Evolutionary conservation across 805 yeast genomes (phyloP), one percentile per base, ranked within the genome.

Genomic region (Priceomyces medius): DNA sequence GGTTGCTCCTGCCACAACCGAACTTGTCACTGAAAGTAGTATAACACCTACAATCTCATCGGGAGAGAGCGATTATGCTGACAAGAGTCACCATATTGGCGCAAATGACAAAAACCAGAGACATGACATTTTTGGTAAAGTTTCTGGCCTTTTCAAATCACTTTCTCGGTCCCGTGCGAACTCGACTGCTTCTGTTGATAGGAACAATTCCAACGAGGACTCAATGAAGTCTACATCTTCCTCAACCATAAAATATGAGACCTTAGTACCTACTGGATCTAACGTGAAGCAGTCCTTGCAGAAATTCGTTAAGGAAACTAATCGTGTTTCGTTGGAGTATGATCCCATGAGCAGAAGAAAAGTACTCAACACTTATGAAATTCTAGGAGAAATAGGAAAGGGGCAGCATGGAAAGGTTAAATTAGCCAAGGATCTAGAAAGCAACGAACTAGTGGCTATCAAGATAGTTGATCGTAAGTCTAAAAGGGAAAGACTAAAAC

Each of bases 391-490:
- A 64, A 72, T 93, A 20, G 99, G 99, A 8, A 74, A 86, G 26
- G 99, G 99, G n/a, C 96, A 90, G 61, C 98, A 91, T 64, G 98
- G 99, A n/a, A 91, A 88, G 61, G 99, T 93, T 32, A 93, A 93
- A 60, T 73, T 93, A 14, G 99, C 95, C 0, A 77, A 77, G 45
- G 91, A 90, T 58, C 63, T 83, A 41, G 71, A 76, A n/a, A 63
- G 74, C 4, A 71, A 76, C 34, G 81, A 76, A 49, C 68, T 79
- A 23, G 96, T 88, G n/a, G 99, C 99, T 3, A 89, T 93, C 42
- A 93, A 93, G 59, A 87, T 93, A 38, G 88, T 93, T 33, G 90
- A 88, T 63, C 74, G 97, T 41, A 79, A 79, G 38, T 54, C 63
- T 24, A 68, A 61, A 45, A 56, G 53, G 35, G 68, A 64, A 29